Conservation (phyloP, 2,329 filamentous ascomycete genomes). For the Dactylonectria estremocensis region DNA sequence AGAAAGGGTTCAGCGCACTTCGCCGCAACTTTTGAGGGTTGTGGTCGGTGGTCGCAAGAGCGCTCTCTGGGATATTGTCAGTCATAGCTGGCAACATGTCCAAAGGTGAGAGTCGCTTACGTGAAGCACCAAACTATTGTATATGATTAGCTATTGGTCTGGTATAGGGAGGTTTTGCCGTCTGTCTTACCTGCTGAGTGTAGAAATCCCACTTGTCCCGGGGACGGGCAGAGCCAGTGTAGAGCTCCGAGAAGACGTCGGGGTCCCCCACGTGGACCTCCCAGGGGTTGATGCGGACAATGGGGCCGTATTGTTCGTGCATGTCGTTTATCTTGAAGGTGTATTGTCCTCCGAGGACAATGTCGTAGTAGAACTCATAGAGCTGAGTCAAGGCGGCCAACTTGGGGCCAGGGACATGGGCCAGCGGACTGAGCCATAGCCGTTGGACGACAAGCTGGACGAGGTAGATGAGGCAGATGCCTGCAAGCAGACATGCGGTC, state of each 20-base stretch:
- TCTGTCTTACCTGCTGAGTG: conserved; percentile 52
- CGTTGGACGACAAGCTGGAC: conserved; percentile 50
- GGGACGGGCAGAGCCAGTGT: conserved; percentile 49
- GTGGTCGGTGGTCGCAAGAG: conserved; percentile 55
- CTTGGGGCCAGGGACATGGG: conserved; percentile 57
- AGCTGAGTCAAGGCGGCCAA: conserved; percentile 57
- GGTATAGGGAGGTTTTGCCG: no score
- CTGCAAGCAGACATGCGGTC: conserved; percentile 42
- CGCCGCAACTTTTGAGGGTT: conserved; percentile 53
- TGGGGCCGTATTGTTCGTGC: conserved; percentile 59
- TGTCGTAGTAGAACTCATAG: conserved; percentile 62
- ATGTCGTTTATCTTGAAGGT: conserved; percentile 59
- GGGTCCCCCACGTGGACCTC: conserved; percentile 58
- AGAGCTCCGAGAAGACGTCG: conserved; percentile 59
- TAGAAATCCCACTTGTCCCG: conserved; percentile 56
- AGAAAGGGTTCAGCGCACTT: conserved; percentile 55
- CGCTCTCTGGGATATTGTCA: conserved; percentile 49
- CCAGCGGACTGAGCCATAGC: conserved; percentile 57
- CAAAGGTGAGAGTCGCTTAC: conserved; percentile 44
- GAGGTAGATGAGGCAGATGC: conserved; percentile 50
- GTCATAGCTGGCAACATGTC: conserved; percentile 29
- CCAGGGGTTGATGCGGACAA: conserved; percentile 58
- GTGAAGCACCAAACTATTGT: conserved; percentile 52
- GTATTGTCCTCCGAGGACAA: conserved; percentile 59
- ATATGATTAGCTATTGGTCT: conserved; percentile 33